Evolutionary conservation across 2,329 filamentous ascomycete species (phyloP), one percentile per base, ranked within the genome.

Genomic region (Stagonosporopsis vannaccii): DNA sequence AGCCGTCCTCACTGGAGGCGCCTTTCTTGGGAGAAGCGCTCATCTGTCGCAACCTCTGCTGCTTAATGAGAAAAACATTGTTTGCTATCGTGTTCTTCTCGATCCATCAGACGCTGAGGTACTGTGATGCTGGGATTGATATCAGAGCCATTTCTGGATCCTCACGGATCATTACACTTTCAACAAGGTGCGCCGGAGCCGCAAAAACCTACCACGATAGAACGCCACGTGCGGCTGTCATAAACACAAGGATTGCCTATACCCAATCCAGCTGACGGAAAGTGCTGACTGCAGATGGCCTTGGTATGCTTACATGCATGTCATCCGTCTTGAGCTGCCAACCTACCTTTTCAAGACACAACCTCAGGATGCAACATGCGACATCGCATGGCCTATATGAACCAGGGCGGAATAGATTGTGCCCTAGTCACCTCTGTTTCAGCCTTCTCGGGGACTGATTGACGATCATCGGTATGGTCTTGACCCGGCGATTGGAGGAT

Each of bases 401-500:
- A 19, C 17, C 20, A 51, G 40, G 40, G 4, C 35, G 17, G 59
- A 49, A 55, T 61, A 59, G 59, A 64, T 59, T 49, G 53, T 32
- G 39, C 39, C 46, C n/a, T 17, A n/a, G 15, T 32, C 22, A 17
- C 36, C 8, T 22, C 22, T 45, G 35, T 32, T 51, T 30, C 37
- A 50, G 17, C 28, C 42, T 26, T 51, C 41, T 45, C 36, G 42
- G 47, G 22, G 32, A 51, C 35, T 46, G 50, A 52, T 50, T 51
- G 51, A 54, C 20, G 40, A 56, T 57, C 39, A 44, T 66, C 57
- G 59, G 62, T 58, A 57, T 41, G 53, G 51, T 40, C 36, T 48
- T 37, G 39, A 50, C 48, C 59, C 55, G 51, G 48, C 49, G 25
- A 69, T 67, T 69, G 66, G 66, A 59, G 56, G 55, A 61, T 33